A percentile compares a stretch with the other conserved stretches of the same genome.
phyloP scores from a whole-genome alignment of 768 basidiomycete genomes.

The Agrocybe chaxingu region DNA sequence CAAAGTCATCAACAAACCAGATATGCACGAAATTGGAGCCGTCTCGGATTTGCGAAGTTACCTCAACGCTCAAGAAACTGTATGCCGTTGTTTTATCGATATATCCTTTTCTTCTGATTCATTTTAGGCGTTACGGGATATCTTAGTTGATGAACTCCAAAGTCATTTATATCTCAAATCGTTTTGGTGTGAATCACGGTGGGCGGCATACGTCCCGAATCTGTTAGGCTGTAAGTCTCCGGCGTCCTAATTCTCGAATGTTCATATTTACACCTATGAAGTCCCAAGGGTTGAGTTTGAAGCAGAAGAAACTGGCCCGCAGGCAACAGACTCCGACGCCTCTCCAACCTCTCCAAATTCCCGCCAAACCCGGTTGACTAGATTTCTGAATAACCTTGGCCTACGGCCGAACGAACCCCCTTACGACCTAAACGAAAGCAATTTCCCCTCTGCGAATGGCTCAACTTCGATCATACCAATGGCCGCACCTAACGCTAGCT shows the following conservation, averaged over 20 bases:
- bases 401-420: conserved; percentile 79
- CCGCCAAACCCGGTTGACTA: conserved; percentile 50
- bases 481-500: too few relatives aligned
- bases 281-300: conserved; percentile 70
- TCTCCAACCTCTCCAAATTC: conserved; percentile 37
- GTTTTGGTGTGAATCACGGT: conserved; percentile 93
- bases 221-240: conserved; percentile 67
- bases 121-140: conserved; percentile 80
- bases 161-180: conserved; percentile 96
- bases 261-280: conserved; percentile 22
- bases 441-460: conserved; percentile 19
- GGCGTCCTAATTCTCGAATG: neutral
- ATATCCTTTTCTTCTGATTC: neutral
- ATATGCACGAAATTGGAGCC: conserved; percentile 96
- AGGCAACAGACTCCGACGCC: conserved; percentile 23
- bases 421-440: conserved; percentile 53
- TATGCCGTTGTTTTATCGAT: conserved; percentile 26
- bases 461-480: too few relatives aligned
- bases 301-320: conserved; percentile 32
- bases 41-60: conserved; percentile 85
- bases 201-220: conserved; percentile 79
- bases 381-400: conserved; percentile 63
- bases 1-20: conserved; percentile 86
- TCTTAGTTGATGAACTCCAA: conserved; percentile 92
- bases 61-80: conserved; percentile 81